phyloP scores from a whole-genome alignment of 1,284 basidiomycete species.

The Malassezia restricta region DNA sequence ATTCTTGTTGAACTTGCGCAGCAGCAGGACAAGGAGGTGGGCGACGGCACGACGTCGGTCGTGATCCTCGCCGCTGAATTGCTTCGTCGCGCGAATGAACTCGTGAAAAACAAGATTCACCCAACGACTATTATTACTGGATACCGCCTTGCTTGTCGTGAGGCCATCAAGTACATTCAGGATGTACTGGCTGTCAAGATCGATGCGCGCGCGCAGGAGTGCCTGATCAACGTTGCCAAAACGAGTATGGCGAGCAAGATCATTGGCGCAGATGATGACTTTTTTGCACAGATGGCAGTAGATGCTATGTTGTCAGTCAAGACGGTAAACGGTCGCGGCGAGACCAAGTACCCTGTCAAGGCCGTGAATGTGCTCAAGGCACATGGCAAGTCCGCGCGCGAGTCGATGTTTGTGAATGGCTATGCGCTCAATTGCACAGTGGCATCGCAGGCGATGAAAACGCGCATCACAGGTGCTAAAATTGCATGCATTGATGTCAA shows the following conservation, averaged over 20 bases:
- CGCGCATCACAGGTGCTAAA: slow-evolving; percentile 78
- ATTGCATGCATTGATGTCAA: slow-evolving; percentile 99
- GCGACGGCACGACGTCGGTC: slow-evolving; percentile 96
- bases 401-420: slow-evolving; percentile 87
- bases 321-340: slow-evolving; percentile 83
- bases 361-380: slow-evolving; percentile 99
- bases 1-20: slow-evolving; percentile 97
- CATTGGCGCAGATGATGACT: slow-evolving; percentile 91
- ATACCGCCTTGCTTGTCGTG: slow-evolving; percentile 88
- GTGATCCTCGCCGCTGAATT: slow-evolving; percentile 95
- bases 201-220: slow-evolving; percentile 76
- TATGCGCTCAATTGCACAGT: slow-evolving; percentile 99
- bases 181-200: slow-evolving; percentile 94
- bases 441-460: slow-evolving; percentile 98
- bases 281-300: slow-evolving; percentile 96
- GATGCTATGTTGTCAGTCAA: slow-evolving; percentile 97
- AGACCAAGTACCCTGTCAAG: slow-evolving; percentile 98
- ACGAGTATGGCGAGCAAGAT: slow-evolving; percentile 99
- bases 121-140: slow-evolving; percentile 99
- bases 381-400: slow-evolving; percentile 87
- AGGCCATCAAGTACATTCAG: slow-evolving; percentile 96
- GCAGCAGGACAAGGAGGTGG: slow-evolving; percentile 99
- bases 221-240: slow-evolving; percentile 90
- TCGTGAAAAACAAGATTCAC: slow-evolving; percentile 96
- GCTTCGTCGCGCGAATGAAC: slow-evolving; percentile 85